phyloP scores from a whole-genome alignment of 2,329 filamentous ascomycete species.

The Pyrenochaeta sp. region DNA sequence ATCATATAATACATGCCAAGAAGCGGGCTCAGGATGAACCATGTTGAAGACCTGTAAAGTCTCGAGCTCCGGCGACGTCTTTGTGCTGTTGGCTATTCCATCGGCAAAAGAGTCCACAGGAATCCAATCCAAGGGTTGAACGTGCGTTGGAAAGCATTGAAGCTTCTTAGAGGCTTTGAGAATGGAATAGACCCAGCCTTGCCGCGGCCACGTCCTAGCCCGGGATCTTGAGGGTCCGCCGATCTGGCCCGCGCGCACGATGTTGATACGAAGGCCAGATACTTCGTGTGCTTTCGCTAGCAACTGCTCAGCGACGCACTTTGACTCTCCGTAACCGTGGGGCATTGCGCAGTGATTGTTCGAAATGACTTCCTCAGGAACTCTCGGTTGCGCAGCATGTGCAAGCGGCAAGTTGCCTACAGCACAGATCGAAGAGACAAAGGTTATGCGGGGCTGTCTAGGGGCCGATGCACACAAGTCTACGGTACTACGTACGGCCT shows the following conservation, averaged over 20 bases:
- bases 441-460: conserved; percentile 11
- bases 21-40: conserved; percentile 9
- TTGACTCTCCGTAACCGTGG: conserved; percentile 49
- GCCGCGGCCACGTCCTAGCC: conserved; percentile 9
- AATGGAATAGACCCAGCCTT: conserved; percentile 17
- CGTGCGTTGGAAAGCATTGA: conserved; percentile 6
- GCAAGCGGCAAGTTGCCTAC: conserved; percentile 18
- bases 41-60: conserved; percentile 15
- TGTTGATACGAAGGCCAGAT: conserved; percentile 10
- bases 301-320: conserved; percentile 28
- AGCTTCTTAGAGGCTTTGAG: conserved; percentile 7
- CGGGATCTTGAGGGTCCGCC: conserved; percentile 3
- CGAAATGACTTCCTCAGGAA: conserved; percentile 25
- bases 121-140: conserved; percentile 22
- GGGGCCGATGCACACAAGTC: conserved; percentile 1
- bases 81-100: conserved; percentile 4
- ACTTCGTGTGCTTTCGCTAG: conserved; percentile 8
- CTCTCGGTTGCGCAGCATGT: not conserved
- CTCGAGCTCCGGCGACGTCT: not conserved
- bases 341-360: conserved; percentile 33
- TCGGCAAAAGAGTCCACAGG: conserved; percentile 18
- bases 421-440: conserved; percentile 22
- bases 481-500: conserved; percentile 12
- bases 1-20: conserved; percentile 9
- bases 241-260: conserved; percentile 23